Base-by-base conservation (phyloP, 2,329 filamentous ascomycete species). In the Pseudocercospora pini-densiflorae region DNA sequence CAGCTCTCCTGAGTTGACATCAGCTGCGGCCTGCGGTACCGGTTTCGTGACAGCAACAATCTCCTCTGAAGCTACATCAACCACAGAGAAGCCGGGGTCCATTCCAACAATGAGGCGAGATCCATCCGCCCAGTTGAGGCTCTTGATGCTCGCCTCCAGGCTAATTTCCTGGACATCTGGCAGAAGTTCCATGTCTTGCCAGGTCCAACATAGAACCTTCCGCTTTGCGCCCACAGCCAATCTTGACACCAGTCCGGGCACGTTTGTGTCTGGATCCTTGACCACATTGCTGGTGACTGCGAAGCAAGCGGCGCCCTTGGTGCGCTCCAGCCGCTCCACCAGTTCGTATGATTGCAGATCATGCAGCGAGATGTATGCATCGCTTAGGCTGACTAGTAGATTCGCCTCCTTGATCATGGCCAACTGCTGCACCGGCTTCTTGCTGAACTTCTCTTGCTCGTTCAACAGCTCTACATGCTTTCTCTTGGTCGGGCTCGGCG, bases 241-340 rank as follows among this genome's bases (percentile, higher is more conserved):
- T 43, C 93, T 87, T 63, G 93, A 97, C 70, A 98, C 94, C 63
- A 99, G 96, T 72, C 94, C 92, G 0, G 93, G 94, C 59, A 99
- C 94, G 24, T 92, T 92, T 0, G 93, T 97, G 59, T 88, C 88
- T 5, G 89, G 82, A 78, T 99, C 95, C 78, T 95, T 94, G 72
- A 97, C 91, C 63, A 98, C 96, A 79, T 98, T 97, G 69, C 93
- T 97, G 1, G 94, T 97, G 51, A 97, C 92, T 1, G 94, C 93
- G 79, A 99, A 98, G 51, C 90, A 90, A 1, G 90, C 90, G 14
- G 95, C 94, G 72, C 95, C 95, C 80, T 92, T 95, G 12, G 94
- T 97, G 77, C 90, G 90, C 60, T 88, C 82, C 51, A 99, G 84
- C 68, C 89, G 91, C 78, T 97, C 92, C 75, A 94, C 88, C 64